Evolutionary conservation across 768 basidiomycete genomes (phyloP), one percentile per base, ranked within the genome.

Genomic region (Zangia roseola): DNA sequence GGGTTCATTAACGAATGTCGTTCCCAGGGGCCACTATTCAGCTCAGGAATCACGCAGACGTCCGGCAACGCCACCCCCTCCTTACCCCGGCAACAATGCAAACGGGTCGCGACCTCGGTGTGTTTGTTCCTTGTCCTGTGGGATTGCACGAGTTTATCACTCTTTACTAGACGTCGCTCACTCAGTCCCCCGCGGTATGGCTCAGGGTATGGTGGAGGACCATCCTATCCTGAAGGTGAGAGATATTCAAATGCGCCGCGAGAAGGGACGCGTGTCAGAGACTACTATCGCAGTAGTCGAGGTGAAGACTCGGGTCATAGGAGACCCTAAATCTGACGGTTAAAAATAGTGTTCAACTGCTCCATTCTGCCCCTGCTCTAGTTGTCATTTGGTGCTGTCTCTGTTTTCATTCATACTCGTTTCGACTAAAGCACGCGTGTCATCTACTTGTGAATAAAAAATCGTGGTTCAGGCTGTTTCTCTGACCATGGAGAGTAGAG

Each of bases 121-220:
- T 38, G 55, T 23, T 38, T 41, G 38, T 36, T 41, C 16, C 23
- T 34, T 51, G 5, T 45, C 51, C 19, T 28, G 10, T 10, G n/a
- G n/a, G n/a, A 12, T 3, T 16, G 0, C 19, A 2, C 20, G 5
- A n/a, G 14, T 17, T 52, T 20, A 50, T 38, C 4, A 31, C 45
- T 21, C 17, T 34, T 43, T 44, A 20, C 24, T 51, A 86, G 86
- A 49, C 84, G 88, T 57, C 84, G 88, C 44, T 91, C 88, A 28
- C 76, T 81, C 58, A 90, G 88, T 58, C 80, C 79, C 52, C 69
- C 78, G 48, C 74, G 81, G 36, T 70, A 80, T 41, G 59, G 66
- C 20, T 66, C 71, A 43, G 85, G 84, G 66, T 82, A 85, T 42
- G 64, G 70, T 34, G 82, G 83, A 58, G n/a, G n/a, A n/a, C 61